Base-by-base conservation (phyloP, 441 rosid species). In the Adansonia gregorii region DNA sequence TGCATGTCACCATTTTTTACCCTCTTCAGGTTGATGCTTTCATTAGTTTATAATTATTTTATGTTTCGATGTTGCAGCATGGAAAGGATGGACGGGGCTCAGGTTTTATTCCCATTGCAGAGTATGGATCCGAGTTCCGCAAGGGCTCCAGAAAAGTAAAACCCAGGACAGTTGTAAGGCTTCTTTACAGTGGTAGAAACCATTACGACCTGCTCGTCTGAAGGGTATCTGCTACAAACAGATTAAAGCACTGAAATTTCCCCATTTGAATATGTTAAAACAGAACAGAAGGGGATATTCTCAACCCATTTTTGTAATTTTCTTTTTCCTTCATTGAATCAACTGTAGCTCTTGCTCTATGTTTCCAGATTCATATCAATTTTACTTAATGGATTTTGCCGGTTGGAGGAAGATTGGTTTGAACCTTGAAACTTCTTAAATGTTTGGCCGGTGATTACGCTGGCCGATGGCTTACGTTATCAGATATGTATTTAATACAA, bases 201-300 rank as follows among this genome's bases (percentile, higher is more conserved):
- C 98, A 93, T 81, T 94, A 93, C 73, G 98, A 94, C 81, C 82
- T 94, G 73, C 95, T 94, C 64, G 88, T 93, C 54, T 92, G 82
- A 89, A 61, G 27, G 2, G 43, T 64, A 67, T 8, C 15, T 4
- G 14, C 27, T 24, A 0, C 67, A 19, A 24, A 48, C n/a, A 24
- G 56, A 14, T 74, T 43, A n/a, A 17, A 27, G 35, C 35, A 1
- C 35, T 27, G 35, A 27, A 71, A 71, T 71, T n/a, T 24, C 3
- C 41, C 59, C 7, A 46, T 68, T 10, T 45, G 52, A 43, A 43
- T 59, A 55, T n/a, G 59, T 6, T n/a, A 27, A n/a, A 6, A n/a
- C 59, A 55, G 22, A 2, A 10, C 8, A 5, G 4, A 51, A 22
- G 48, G 73, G 43, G 72, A 51, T 14, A 22, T 8, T 66, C 27